Evolutionary conservation across 2,329 filamentous ascomycete species (phyloP).

Genomic region (Aureobasidium sp.): DNA sequence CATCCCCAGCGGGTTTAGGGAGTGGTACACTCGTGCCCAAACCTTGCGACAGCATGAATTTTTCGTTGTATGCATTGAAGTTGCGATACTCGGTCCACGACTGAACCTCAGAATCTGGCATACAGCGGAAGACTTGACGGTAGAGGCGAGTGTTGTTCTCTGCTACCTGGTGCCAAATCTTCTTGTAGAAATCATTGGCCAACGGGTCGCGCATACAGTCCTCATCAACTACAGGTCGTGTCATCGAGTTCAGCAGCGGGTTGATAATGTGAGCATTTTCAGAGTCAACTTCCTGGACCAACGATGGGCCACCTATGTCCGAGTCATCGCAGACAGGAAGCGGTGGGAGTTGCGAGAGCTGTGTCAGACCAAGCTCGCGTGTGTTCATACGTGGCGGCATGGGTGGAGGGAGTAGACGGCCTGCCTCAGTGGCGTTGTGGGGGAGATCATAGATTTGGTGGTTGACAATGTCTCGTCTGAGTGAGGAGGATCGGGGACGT

Average conservation of each 20-base stretch:
- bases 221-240: slow-evolving; percentile 66
- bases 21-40: slow-evolving; percentile 43
- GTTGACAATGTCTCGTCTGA: background rate
- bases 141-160: slow-evolving; percentile 95
- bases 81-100: slow-evolving; percentile 92
- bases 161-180: slow-evolving; percentile 80
- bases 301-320: slow-evolving; percentile 71
- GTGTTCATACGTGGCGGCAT: slow-evolving; percentile 54
- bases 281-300: slow-evolving; percentile 48
- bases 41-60: slow-evolving; percentile 63
- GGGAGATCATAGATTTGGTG: background rate
- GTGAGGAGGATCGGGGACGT: background rate
- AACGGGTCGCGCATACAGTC: slow-evolving; percentile 94
- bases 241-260: slow-evolving; percentile 57
- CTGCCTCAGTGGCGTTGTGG: slow-evolving; percentile 17
- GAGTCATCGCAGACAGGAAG: slow-evolving; percentile 68
- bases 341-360: slow-evolving; percentile 62
- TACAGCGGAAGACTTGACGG: slow-evolving; percentile 88
- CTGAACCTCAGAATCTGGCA: slow-evolving; percentile 90
- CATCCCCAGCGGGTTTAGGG: slow-evolving; percentile 42
- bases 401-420: slow-evolving; percentile 49
- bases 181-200: slow-evolving; percentile 71
- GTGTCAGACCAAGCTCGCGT: slow-evolving; percentile 60
- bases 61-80: slow-evolving; percentile 67
- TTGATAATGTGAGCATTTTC: slow-evolving; percentile 41